These are phyloP conservation scores for Eutrema salsugineum DNA, from an alignment of 441 rosid species.

Conservation along the genomic window DNA sequence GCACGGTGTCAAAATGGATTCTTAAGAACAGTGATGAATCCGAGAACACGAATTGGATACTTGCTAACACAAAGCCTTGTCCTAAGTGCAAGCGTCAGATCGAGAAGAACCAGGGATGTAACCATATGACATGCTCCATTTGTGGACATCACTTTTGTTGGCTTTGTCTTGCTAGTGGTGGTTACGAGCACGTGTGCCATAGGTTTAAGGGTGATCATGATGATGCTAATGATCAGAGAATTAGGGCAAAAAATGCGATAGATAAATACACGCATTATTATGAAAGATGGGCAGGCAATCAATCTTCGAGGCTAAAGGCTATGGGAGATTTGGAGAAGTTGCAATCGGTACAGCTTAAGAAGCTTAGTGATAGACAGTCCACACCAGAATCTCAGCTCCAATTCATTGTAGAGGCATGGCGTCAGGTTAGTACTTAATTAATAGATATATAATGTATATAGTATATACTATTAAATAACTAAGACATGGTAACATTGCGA, in stretches of 20 bases:
- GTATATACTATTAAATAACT: neutral
- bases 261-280: slow-evolving; percentile 56
- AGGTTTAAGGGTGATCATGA: neutral
- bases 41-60: slow-evolving; percentile 5
- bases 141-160: slow-evolving; percentile 57
- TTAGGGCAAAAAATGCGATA: slow-evolving; percentile 36
- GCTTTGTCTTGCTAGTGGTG: slow-evolving; percentile 38
- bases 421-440: slow-evolving; percentile 33
- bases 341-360: slow-evolving; percentile 10
- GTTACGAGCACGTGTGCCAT: slow-evolving; percentile 24
- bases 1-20: neutral
- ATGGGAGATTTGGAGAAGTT: slow-evolving; percentile 24
- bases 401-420: slow-evolving; percentile 60
- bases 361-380: slow-evolving; percentile 32
- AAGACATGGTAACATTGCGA: neutral
- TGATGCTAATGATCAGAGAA: neutral
- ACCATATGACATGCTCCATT: slow-evolving; percentile 46
- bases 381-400: slow-evolving; percentile 36
- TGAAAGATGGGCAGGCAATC: slow-evolving; percentile 60
- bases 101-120: slow-evolving; percentile 64
- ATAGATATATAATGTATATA: too few species aligned
- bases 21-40: neutral
- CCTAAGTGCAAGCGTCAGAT: slow-evolving; percentile 65
- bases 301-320: slow-evolving; percentile 41
- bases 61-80: slow-evolving; percentile 57